Percentiles rank a stretch among this genome's conserved stretches.
Evolutionary conservation across 805 yeast genomes (phyloP).

Genomic region (Candida awuae): DNA sequence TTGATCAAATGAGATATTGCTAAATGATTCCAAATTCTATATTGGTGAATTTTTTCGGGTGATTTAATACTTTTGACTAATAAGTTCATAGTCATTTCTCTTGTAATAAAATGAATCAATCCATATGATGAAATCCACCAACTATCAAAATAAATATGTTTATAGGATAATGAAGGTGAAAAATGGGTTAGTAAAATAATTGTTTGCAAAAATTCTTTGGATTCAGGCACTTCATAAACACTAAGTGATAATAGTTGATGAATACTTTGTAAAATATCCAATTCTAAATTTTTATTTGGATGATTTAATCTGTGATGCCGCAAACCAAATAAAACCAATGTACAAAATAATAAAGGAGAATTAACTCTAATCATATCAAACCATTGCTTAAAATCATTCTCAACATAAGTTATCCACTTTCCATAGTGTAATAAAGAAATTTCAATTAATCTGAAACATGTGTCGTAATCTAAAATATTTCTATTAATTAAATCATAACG

Average conservation of each 20-base stretch:
- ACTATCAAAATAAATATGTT: constrained; percentile 49
- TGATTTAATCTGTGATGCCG: constrained; percentile 30
- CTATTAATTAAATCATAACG: constrained; percentile 21
- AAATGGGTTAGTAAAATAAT: constrained; percentile 54
- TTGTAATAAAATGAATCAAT: constrained; percentile 50
- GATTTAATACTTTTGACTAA: constrained; percentile 18
- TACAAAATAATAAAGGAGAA: constrained; percentile 53
- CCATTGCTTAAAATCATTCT: constrained; percentile 8
- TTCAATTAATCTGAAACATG: constrained; percentile 39
- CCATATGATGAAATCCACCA: constrained; percentile 65
- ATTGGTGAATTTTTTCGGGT: constrained; percentile 33
- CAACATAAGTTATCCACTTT: constrained; percentile 43
- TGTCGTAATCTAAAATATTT: constrained; percentile 38
- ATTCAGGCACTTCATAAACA: constrained; percentile 34
- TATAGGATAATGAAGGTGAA: constrained; percentile 48
- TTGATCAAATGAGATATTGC: constrained; percentile 54
- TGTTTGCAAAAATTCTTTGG: constrained; percentile 51
- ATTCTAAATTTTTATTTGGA: constrained; percentile 14
- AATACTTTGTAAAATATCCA: constrained; percentile 38
- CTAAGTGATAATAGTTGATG: constrained; percentile 38
- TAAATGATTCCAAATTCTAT: constrained; percentile 64
- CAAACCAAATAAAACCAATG: constrained; percentile 52
- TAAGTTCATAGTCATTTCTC: constrained; percentile 32
- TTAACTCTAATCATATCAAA: constrained; percentile 31
- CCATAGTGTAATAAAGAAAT: constrained; percentile 53